A percentile compares a stretch with the other conserved stretches of the same genome.
These are phyloP conservation scores for Hevea brasiliensis DNA, from an alignment of 345 rosid species.

Conservation along the genomic window DNA sequence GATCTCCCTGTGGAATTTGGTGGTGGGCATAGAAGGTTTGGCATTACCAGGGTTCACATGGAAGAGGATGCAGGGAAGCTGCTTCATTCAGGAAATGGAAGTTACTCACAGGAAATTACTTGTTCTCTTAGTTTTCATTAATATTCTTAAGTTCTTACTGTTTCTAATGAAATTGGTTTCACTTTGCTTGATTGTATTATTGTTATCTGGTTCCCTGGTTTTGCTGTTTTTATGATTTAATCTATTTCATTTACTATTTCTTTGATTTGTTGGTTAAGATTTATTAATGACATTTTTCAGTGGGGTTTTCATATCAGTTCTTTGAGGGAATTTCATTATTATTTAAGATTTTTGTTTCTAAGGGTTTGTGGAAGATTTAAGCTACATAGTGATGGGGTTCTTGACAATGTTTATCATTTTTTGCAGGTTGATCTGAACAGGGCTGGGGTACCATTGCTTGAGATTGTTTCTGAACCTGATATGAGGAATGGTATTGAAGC, in stretches of 20 bases:
- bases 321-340: background rate
- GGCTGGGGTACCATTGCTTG: slow-evolving; percentile 97
- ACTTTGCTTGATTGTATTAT: slow-evolving; percentile 5
- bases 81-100: slow-evolving; percentile 71
- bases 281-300: background rate
- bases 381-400: slow-evolving; percentile 3
- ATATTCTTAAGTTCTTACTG: background rate
- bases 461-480: slow-evolving; percentile 97
- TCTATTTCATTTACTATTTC: background rate
- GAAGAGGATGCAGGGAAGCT: slow-evolving; percentile 98
- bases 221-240: background rate
- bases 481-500: slow-evolving; percentile 90
- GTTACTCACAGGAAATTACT: slow-evolving; percentile 63
- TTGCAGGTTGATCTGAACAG: slow-evolving; percentile 88
- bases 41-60: slow-evolving; percentile 94
- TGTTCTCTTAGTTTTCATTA: slow-evolving; percentile 23
- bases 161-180: background rate
- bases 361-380: background rate
- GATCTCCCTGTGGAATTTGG: slow-evolving; percentile 90
- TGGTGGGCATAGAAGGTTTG: slow-evolving; percentile 86
- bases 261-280: background rate
- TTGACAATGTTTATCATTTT: slow-evolving; percentile 17
- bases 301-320: background rate
- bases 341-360: background rate
- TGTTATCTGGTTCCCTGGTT: background rate